Evolutionary conservation across 202 grass and related monocot species (phyloP).

Genomic region (Schoenoplectus tabernaemontani): DNA sequence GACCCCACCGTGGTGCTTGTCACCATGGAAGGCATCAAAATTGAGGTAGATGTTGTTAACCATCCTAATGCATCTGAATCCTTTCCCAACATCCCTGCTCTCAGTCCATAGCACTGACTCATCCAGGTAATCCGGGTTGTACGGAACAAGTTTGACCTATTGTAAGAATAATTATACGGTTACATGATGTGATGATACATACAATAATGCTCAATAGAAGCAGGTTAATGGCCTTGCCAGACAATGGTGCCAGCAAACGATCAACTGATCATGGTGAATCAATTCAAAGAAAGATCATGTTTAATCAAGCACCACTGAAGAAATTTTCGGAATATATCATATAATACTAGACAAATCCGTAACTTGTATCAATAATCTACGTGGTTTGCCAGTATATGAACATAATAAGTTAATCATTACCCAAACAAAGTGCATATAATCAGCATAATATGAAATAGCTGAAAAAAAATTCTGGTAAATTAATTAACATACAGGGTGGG

Average conservation of each 20-base stretch:
- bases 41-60: constrained; percentile 79
- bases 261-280: neutral
- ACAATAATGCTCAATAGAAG: neutral
- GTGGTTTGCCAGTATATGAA: neutral
- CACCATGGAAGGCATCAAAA: constrained; percentile 57
- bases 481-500: constrained; percentile 50
- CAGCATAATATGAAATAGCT: neutral
- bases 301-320: neutral
- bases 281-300: neutral
- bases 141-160: constrained; percentile 36
- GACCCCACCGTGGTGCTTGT: constrained; percentile 57
- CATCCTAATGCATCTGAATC: constrained; percentile 55
- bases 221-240: neutral
- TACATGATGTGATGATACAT: neutral
- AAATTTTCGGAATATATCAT: neutral
- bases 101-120: constrained; percentile 75
- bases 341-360: neutral
- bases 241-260: neutral
- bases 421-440: neutral
- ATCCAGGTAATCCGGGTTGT: constrained; percentile 43
- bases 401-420: neutral
- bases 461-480: neutral
- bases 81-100: constrained; percentile 55
- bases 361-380: neutral
- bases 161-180: neutral